A percentile compares a stretch with the other conserved stretches of the same genome.
Conservation (phyloP, 192 early-diverging fungal species). For the Coemansia biformis region DNA sequence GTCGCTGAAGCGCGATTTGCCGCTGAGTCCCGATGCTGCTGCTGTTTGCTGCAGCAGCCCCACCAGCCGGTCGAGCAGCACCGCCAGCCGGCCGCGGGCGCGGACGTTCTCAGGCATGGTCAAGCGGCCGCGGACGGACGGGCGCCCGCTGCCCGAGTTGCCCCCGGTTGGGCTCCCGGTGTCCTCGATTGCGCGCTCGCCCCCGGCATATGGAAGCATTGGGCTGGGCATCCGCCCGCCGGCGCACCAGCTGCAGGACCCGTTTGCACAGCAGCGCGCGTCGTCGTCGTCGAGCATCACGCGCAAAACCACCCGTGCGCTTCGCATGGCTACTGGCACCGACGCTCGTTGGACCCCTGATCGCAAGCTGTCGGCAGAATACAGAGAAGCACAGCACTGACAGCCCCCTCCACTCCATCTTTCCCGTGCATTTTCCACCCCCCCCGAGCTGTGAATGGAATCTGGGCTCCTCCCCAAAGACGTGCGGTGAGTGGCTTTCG, state of each 20-base stretch:
- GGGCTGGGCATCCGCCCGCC: constrained; percentile 14
- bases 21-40: constrained; percentile 8
- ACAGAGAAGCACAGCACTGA: too few species aligned
- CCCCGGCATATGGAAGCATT: constrained; percentile 5
- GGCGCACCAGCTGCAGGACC: too few species aligned
- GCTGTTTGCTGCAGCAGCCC: too few species aligned
- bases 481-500: too few species aligned
- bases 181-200: neutral
- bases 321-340: neutral
- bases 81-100: constrained; percentile 10
- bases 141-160: neutral
- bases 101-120: constrained; percentile 37
- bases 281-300: too few species aligned
- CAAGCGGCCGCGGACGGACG: constrained; percentile 23
- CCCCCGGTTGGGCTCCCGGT: neutral
- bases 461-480: too few species aligned
- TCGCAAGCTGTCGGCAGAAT: neutral
- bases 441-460: too few species aligned
- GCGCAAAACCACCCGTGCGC: too few species aligned
- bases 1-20: constrained; percentile 35
- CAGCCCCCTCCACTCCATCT: too few species aligned
- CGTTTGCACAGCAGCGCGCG: too few species aligned
- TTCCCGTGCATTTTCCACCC: too few species aligned
- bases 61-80: neutral
- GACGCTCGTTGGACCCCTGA: neutral